Base-by-base conservation (phyloP, 1,139 yeast genomes). In the Arxiozyma bovina region DNA sequence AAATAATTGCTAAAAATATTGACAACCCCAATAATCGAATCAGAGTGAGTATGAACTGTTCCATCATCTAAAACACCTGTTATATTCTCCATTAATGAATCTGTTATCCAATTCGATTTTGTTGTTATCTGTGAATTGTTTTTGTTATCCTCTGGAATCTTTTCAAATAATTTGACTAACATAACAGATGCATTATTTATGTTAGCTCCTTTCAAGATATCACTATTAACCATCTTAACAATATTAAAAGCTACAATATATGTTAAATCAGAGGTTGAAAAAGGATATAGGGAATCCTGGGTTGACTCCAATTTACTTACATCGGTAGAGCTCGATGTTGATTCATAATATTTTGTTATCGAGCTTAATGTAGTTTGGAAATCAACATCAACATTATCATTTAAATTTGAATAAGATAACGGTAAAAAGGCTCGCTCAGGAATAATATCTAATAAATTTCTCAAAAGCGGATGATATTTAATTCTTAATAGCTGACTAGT, bases 371-470 rank as follows among this genome's bases (percentile, higher is more conserved):
- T 67, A 17, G 63, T 67, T 11, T 59, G 60, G 8, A 60, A 58
- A 18, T 54, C 42, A 17, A 42, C 15, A 2, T 51, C 53, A 22
- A 65, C 61, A 12, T 58, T 43, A 42, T 56, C 54, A 20, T 63
- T 53, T 1, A 67, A 57, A 4, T 71, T 66, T 0, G 77, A 70
- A 54, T 74, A 75, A 43, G 74, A 75, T 23, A 77, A 61, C 0
- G 84, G 81, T 2, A 77, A 63, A 58, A 77, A 77, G 1, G 87
- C 83, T 50, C 86, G 72, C 49, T 77, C 80, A 0, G 94, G 87
- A 22, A 84, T 77, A 50, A 80, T 66, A 21, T 73, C 71, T 6
- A 81, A 68, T 9, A 80, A 62, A 3, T 64, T 61, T n/a, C 74
- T 61, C 65, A 77, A 71, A 2, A 70, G 57, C 0, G 53, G 54